Conservation (phyloP, 257 asterid species). For the Paraleonurus japonicus region DNA sequence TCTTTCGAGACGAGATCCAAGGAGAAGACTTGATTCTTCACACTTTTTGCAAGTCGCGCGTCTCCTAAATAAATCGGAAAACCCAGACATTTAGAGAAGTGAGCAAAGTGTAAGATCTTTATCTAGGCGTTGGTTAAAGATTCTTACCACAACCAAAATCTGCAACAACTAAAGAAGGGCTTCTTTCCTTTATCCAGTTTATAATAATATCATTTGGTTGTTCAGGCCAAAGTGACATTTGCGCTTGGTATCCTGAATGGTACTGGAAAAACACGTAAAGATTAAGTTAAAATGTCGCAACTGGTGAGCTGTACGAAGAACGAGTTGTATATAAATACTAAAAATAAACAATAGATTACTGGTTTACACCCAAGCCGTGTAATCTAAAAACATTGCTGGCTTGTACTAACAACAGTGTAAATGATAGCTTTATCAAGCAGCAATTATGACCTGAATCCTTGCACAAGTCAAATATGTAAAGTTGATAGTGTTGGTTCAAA, state of each 20-base stretch:
- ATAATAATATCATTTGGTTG: constrained; percentile 75
- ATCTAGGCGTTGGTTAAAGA: constrained; percentile 10
- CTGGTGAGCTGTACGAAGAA: not conserved
- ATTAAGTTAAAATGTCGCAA: constrained; percentile 19
- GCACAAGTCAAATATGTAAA: not conserved
- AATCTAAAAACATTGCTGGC: not conserved
- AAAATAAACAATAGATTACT: not conserved
- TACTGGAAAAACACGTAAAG: constrained; percentile 57
- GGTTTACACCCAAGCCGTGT: not conserved
- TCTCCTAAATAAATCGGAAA: constrained; percentile 57
- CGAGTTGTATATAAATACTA: not conserved
- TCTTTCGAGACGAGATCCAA: constrained; percentile 81
- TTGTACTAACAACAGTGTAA: not conserved
- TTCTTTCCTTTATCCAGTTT: constrained; percentile 68
- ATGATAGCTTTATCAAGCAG: not conserved
- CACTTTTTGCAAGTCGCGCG: constrained; percentile 76
- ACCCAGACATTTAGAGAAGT: not conserved
- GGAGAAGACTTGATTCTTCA: constrained; percentile 83
- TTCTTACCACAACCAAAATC: constrained; percentile 96
- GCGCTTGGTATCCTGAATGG: constrained; percentile 95
- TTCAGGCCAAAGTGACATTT: constrained; percentile 91
- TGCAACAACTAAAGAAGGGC: constrained; percentile 69
- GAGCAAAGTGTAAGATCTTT: constrained; percentile 7
- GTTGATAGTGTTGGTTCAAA: not conserved
- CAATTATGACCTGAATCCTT: not conserved